Base-by-base conservation (phyloP, 1,139 yeast genomes). In the Pichia sp. region DNA sequence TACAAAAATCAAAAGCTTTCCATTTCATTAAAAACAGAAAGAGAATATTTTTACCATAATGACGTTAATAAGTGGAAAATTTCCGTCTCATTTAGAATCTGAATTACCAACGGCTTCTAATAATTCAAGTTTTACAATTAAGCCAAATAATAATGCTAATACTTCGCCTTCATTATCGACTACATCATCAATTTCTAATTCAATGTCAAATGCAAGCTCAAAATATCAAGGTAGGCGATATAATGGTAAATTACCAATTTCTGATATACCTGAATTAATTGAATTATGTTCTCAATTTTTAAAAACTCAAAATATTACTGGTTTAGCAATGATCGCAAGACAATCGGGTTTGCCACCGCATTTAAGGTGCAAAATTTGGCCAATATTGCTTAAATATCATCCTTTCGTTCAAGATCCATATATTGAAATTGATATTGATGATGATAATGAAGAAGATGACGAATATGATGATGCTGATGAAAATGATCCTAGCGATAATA, bases 271-370 rank as follows among this genome's bases (percentile, higher is more conserved):
- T 1, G 63, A 58, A 42, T 48, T 63, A 11, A 49, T 60, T 38
- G 62, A 58, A 20, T 45, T 63, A 23, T 61, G 65, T 44, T 52
- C 55, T 16, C 55, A 58, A 32, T 80, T 72, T 54, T 64, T 82
- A 23, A 67, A 67, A 41, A 69, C 70, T 34, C 70, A 70, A 46
- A 80, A 83, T 58, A 74, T 77, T 46, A 80, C 78, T 40, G 87
- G 85, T 2, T 66, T 90, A 41, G 95, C 97, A 0, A 69, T 81
- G 51, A 67, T 90, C 16, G 90, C 96, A 3, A 71, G 96, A 51
- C 90, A 84, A 55, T 73, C 80, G 50, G 97, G 97, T 2, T 70
- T 89, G 26, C 97, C 97, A 1, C 95, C 96, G 1, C 76, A 80
- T 50, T 69, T 87, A 45, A 72, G 97, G 49, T 80, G 78, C 54